These are phyloP conservation scores for Diaporthe helianthi DNA, from an alignment of 2,329 filamentous ascomycete genomes.

Conservation along the genomic window DNA sequence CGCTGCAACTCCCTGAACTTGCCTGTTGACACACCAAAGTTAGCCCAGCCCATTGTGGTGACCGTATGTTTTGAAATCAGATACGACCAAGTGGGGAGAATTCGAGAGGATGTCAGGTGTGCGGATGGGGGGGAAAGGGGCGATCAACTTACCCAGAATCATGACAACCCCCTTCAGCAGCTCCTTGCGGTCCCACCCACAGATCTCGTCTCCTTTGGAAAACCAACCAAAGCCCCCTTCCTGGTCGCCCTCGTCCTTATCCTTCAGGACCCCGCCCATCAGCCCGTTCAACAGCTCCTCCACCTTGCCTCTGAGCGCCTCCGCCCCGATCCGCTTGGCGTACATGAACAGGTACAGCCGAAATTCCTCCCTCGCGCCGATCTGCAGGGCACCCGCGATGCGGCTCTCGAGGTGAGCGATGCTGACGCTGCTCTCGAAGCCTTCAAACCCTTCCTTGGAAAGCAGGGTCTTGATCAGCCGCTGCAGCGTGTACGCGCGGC, in stretches of 20 bases:
- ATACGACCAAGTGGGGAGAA: not conserved
- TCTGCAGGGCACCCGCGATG: slow-evolving; percentile 83
- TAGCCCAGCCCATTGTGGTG: slow-evolving; percentile 43
- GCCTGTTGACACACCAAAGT: slow-evolving; percentile 57
- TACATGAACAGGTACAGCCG: slow-evolving; percentile 97
- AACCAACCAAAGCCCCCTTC: slow-evolving; percentile 66
- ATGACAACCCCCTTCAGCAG: slow-evolving; percentile 89
- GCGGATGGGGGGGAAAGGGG: not conserved
- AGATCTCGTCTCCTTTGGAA: slow-evolving; percentile 74
- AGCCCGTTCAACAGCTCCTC: slow-evolving; percentile 88
- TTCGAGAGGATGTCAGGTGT: not conserved
- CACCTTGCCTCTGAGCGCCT: slow-evolving; percentile 85
- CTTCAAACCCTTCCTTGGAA: slow-evolving; percentile 88
- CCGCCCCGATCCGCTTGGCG: slow-evolving; percentile 90
- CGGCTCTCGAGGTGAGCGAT: slow-evolving; percentile 96
- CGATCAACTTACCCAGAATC: slow-evolving; percentile 76
- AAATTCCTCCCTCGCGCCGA: slow-evolving; percentile 91
- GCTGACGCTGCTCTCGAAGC: slow-evolving; percentile 87
- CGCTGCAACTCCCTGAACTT: slow-evolving; percentile 96
- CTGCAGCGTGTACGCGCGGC: slow-evolving; percentile 89
- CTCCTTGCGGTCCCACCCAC: slow-evolving; percentile 89
- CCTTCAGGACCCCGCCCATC: slow-evolving; percentile 73
- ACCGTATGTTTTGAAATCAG: not conserved
- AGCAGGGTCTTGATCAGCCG: slow-evolving; percentile 89
- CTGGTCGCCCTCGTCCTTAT: slow-evolving; percentile 52